A percentile compares a stretch with the other conserved stretches of the same genome.
These are phyloP conservation scores for Sphagnurus paluster DNA, from an alignment of 1,284 basidiomycete genomes.

Conservation along the genomic window DNA sequence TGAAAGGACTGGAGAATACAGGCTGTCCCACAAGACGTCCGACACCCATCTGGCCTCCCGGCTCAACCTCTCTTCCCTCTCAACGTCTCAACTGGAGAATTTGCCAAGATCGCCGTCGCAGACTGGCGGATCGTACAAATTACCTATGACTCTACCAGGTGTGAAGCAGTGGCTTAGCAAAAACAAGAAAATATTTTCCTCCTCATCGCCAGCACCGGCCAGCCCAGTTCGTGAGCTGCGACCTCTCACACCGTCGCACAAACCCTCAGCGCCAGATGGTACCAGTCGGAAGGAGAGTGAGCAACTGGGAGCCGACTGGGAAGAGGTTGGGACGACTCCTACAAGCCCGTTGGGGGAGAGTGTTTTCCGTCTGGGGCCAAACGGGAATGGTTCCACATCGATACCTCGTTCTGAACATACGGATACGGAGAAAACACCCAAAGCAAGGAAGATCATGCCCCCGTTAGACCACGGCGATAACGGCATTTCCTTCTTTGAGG, in stretches of 20 bases:
- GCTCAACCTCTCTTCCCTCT: constrained; percentile 44
- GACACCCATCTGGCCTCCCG: constrained; percentile 59
- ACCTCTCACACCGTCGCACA: constrained; percentile 44
- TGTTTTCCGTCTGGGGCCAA: constrained; percentile 14
- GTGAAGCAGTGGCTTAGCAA: constrained; percentile 76
- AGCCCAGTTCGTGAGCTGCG: constrained; percentile 29
- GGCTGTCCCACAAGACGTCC: constrained; percentile 66
- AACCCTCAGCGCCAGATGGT: constrained; percentile 65
- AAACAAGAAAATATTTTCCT: constrained; percentile 48
- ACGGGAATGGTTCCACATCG: constrained; percentile 13
- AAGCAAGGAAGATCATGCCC: constrained; percentile 35
- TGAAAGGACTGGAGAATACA: constrained; percentile 53
- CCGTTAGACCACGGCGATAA: constrained; percentile 18
- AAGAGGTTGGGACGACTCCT: constrained; percentile 53
- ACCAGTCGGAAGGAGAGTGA: constrained; percentile 57
- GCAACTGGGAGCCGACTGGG: constrained; percentile 55
- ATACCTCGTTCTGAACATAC: constrained; percentile 24
- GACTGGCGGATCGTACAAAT: constrained; percentile 43
- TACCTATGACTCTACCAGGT: constrained; percentile 71
- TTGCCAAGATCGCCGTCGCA: constrained; percentile 38
- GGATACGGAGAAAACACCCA: constrained; percentile 44
- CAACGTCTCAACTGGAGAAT: constrained; percentile 51
- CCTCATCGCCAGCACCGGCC: constrained; percentile 37
- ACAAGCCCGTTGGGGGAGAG: constrained; percentile 44
- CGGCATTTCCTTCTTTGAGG: constrained; percentile 23